A percentile compares a stretch with the other conserved stretches of the same genome.
phyloP scores from a whole-genome alignment of 768 basidiomycete genomes.

The Amylocystis lapponica region DNA sequence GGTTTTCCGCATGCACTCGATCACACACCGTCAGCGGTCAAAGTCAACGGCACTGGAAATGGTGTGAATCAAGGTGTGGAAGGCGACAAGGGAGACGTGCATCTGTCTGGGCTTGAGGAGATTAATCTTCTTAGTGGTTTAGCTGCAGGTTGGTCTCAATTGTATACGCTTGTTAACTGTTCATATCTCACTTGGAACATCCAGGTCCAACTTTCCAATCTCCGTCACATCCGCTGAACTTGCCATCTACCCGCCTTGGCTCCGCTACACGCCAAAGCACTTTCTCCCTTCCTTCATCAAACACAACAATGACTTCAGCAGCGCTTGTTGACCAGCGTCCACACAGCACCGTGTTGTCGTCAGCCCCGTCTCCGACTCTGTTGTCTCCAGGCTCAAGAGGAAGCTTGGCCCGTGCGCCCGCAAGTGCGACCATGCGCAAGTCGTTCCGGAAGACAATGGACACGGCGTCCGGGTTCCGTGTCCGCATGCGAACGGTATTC shows the following conservation, averaged over 20 bases:
- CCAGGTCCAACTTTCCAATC: conserved; percentile 41
- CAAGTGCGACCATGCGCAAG: conserved; percentile 72
- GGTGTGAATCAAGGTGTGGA: conserved; percentile 15
- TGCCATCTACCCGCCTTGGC: conserved; percentile 72
- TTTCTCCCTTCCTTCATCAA: conserved; percentile 47
- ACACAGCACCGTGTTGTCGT: conserved; percentile 24
- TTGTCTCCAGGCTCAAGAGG: background rate
- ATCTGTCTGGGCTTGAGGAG: conserved; percentile 52
- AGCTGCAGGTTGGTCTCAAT: conserved; percentile 49
- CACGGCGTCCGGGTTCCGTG: conserved; percentile 78
- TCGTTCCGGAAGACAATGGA: conserved; percentile 77
- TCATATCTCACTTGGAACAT: background rate
- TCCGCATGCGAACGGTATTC: conserved; percentile 93
- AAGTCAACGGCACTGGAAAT: conserved; percentile 22
- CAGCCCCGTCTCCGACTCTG: background rate
- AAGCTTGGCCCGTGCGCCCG: conserved; percentile 13
- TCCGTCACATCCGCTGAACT: conserved; percentile 29
- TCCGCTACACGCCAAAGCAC: conserved; percentile 55
- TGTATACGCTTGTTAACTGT: background rate
- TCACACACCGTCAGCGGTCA: conserved; percentile 25
- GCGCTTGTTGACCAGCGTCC: conserved; percentile 50
- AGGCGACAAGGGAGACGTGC: conserved; percentile 33
- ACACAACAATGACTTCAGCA: too few species aligned
- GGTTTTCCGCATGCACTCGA: conserved; percentile 11
- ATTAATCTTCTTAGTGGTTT: conserved; percentile 66